A percentile compares a stretch with the other conserved stretches of the same genome.
These are phyloP conservation scores for Bipolaris victoriae DNA, from an alignment of 2,329 filamentous ascomycete species.

Conservation along the genomic window DNA sequence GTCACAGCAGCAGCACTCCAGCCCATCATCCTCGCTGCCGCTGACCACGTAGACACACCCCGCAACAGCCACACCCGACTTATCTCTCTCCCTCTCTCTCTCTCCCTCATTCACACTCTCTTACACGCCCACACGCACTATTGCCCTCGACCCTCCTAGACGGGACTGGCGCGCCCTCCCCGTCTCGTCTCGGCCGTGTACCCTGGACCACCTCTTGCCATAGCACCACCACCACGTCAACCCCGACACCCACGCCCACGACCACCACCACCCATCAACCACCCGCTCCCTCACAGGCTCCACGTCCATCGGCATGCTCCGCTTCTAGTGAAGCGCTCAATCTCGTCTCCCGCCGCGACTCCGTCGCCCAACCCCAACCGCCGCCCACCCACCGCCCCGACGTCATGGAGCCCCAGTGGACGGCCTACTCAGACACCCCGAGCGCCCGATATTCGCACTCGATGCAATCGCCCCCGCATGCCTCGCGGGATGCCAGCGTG, in stretches of 20 bases:
- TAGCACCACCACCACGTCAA: background rate
- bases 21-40: background rate
- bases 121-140: too few relatives aligned
- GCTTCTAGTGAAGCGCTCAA: slow-evolving; percentile 36
- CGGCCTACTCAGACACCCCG: slow-evolving; percentile 45
- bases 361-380: slow-evolving; percentile 22
- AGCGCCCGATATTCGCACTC: slow-evolving; percentile 46
- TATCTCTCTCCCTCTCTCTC: slow-evolving; percentile 1
- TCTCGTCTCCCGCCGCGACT: slow-evolving; percentile 45
- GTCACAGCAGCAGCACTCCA: too few relatives aligned
- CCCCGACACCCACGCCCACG: background rate
- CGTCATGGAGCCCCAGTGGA: slow-evolving; percentile 50
- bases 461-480: slow-evolving; percentile 44
- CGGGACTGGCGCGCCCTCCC: background rate
- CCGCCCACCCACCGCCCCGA: slow-evolving; percentile 15
- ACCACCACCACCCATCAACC: background rate
- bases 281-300: background rate
- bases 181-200: background rate
- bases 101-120: background rate
- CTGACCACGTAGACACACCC: slow-evolving; percentile 18
- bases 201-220: background rate
- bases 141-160: background rate
- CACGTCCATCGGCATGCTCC: slow-evolving; percentile 46
- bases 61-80: slow-evolving; percentile 19
- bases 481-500: slow-evolving; percentile 39